Conservation (phyloP, 2,329 filamentous ascomycete species). For the Colletotrichum sidae region DNA sequence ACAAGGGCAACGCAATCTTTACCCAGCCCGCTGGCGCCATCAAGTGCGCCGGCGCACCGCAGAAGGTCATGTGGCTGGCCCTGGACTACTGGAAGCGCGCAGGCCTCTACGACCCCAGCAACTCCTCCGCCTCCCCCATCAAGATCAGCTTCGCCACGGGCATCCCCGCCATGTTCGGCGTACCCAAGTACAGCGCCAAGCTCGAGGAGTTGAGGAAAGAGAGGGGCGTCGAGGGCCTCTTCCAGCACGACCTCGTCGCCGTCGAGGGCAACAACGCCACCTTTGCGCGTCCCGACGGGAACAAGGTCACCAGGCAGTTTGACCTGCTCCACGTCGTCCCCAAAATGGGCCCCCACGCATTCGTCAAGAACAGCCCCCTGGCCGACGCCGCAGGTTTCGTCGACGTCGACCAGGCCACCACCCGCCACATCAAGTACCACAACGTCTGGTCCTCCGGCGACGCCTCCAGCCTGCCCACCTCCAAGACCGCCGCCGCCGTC, state of each 20-base stretch:
- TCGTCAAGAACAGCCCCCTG: slow-evolving; percentile 63
- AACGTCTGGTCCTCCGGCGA: slow-evolving; percentile 72
- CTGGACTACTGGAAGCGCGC: slow-evolving; percentile 68
- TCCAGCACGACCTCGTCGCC: slow-evolving; percentile 66
- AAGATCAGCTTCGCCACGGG: slow-evolving; percentile 67
- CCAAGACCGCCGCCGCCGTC: slow-evolving; percentile 66
- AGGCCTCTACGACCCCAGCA: slow-evolving; percentile 60
- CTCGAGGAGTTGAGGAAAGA: slow-evolving; percentile 66
- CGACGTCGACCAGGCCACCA: slow-evolving; percentile 66
- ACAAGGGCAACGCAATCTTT: slow-evolving; percentile 66
- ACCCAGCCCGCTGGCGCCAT: slow-evolving; percentile 68
- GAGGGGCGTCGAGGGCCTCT: slow-evolving; percentile 67
- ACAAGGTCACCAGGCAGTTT: slow-evolving; percentile 59
- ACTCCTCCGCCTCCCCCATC: slow-evolving; percentile 55
- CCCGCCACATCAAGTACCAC: slow-evolving; percentile 63
- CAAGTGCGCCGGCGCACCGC: slow-evolving; percentile 72
- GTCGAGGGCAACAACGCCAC: slow-evolving; percentile 65
- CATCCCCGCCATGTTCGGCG: slow-evolving; percentile 68
- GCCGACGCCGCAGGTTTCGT: slow-evolving; percentile 68
- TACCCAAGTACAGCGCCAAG: slow-evolving; percentile 67
- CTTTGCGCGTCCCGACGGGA: slow-evolving; percentile 58
- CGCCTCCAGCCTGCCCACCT: slow-evolving; percentile 69
- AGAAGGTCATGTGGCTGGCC: slow-evolving; percentile 73
- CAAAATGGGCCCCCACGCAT: slow-evolving; percentile 68
- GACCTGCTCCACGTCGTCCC: slow-evolving; percentile 68